phyloP scores from a whole-genome alignment of 1,284 basidiomycete genomes.

The Ustilago bromivora region DNA sequence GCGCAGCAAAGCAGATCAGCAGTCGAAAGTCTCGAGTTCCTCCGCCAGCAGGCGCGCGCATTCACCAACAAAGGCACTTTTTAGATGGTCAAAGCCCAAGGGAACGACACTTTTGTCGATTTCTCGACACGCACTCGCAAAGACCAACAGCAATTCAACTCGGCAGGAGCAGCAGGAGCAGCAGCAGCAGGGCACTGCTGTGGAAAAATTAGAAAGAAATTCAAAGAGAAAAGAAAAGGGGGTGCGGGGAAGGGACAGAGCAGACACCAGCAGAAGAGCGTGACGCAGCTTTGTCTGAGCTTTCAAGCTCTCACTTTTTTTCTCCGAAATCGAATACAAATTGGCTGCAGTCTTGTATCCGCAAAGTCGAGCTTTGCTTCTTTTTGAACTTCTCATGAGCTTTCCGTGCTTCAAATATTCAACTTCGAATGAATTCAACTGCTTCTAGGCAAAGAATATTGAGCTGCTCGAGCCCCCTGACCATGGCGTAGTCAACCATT shows the following conservation, averaged over 20 bases:
- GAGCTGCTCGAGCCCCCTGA: constrained; percentile 4
- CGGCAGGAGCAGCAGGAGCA: neutral
- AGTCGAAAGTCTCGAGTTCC: neutral
- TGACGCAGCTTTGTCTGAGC: neutral
- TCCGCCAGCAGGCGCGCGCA: constrained; percentile 8
- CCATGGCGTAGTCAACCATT: neutral
- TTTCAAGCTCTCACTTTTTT: neutral
- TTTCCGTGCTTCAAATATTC: constrained; percentile 30
- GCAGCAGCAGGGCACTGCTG: neutral
- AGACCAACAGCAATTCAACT: constrained; percentile 3
- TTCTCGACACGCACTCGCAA: constrained; percentile 1
- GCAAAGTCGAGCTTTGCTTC: neutral
- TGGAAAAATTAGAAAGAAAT: neutral
- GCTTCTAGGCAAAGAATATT: neutral
- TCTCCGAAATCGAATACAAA: constrained; percentile 10
- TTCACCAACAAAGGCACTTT: neutral
- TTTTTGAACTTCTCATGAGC: constrained; percentile 27
- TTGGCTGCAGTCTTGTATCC: constrained; percentile 13
- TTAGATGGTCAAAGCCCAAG: constrained; percentile 14
- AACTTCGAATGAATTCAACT: constrained; percentile 17
- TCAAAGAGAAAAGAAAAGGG: constrained; percentile 2
- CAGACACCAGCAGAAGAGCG: neutral
- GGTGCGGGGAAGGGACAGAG: constrained; percentile 9
- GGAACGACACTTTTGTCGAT: neutral
- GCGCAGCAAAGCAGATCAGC: constrained; percentile 11